These are phyloP conservation scores for Reticulascus tulasneorum DNA, from an alignment of 2,329 filamentous ascomycete genomes.

Conservation along the genomic window DNA sequence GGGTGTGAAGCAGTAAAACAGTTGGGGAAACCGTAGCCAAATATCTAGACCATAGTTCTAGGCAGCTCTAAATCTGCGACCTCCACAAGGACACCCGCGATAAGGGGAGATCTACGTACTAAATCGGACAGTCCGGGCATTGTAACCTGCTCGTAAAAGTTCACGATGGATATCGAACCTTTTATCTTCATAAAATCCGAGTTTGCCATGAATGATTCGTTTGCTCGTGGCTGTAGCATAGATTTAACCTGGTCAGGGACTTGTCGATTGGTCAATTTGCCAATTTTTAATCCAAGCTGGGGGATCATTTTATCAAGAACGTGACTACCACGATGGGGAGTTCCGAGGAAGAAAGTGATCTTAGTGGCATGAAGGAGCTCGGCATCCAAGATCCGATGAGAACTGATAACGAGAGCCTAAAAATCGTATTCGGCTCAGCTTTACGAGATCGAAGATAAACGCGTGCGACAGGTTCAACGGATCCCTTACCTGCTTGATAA, in stretches of 20 bases:
- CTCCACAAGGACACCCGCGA: too few relatives aligned
- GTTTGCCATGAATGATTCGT: slow-evolving; percentile 6
- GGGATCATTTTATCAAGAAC: slow-evolving; percentile 3
- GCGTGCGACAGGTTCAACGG: too few relatives aligned
- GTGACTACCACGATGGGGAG: slow-evolving; percentile 4
- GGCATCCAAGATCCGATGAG: too few relatives aligned
- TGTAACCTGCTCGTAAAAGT: slow-evolving; percentile 9
- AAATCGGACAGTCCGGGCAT: slow-evolving; percentile 1
- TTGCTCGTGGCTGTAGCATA: slow-evolving; percentile 2
- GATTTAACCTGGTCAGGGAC: slow-evolving; percentile 4
- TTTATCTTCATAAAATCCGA: slow-evolving; percentile 8
- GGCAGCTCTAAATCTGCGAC: too few relatives aligned
- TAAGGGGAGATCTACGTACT: too few relatives aligned
- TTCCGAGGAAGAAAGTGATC: slow-evolving; percentile 1
- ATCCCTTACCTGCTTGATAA: background rate
- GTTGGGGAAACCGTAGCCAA: too few relatives aligned
- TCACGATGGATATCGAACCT: slow-evolving; percentile 4
- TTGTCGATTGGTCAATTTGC: slow-evolving; percentile 4
- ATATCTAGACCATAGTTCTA: too few relatives aligned
- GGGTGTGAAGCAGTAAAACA: too few relatives aligned
- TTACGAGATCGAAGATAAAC: too few relatives aligned
- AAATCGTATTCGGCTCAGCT: too few relatives aligned
- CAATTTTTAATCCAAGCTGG: slow-evolving; percentile 3
- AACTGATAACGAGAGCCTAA: too few relatives aligned
- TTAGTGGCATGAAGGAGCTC: slow-evolving; percentile 6